Evolutionary conservation across 176 grass and related monocot genomes (phyloP).

Genomic region (Saccharum officinarum): DNA sequence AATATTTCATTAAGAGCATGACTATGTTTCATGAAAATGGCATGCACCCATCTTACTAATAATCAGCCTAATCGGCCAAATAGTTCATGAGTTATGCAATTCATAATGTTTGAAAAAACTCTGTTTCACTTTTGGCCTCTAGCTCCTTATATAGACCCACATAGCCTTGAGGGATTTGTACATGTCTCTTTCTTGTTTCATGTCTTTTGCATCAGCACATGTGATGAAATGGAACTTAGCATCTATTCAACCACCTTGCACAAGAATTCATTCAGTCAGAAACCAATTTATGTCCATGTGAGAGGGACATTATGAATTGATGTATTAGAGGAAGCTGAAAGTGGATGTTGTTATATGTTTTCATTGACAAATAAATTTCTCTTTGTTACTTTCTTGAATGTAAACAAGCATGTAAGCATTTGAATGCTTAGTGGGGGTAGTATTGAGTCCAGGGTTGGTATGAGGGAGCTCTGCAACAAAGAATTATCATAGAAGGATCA

Average conservation of each 20-base stretch:
- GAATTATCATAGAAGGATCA: too few species aligned
- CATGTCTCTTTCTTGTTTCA: not conserved
- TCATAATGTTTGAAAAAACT: not conserved
- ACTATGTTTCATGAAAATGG: not conserved
- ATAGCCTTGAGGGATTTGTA: not conserved
- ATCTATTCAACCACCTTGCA: too few species aligned
- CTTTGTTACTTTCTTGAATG: conserved; percentile 71
- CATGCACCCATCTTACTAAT: not conserved
- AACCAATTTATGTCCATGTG: not conserved
- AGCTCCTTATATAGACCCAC: not conserved
- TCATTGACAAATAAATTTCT: conserved; percentile 63
- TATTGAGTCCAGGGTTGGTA: conserved; percentile 63
- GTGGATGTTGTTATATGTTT: conserved; percentile 27
- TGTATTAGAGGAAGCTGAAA: not conserved
- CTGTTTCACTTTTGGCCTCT: not conserved
- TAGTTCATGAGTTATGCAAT: not conserved
- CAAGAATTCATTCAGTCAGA: not conserved
- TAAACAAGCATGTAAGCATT: conserved; percentile 88
- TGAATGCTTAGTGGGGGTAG: conserved; percentile 61
- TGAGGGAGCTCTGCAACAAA: not conserved
- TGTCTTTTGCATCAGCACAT: too few species aligned
- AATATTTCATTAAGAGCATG: not conserved
- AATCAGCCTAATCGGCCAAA: not conserved
- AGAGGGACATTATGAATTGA: not conserved
- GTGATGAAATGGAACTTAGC: too few species aligned